Evolutionary conservation across 169 alveolate genomes (phyloP), one percentile per base, ranked within the genome.

Genomic region (Plasmodium coatneyi): DNA sequence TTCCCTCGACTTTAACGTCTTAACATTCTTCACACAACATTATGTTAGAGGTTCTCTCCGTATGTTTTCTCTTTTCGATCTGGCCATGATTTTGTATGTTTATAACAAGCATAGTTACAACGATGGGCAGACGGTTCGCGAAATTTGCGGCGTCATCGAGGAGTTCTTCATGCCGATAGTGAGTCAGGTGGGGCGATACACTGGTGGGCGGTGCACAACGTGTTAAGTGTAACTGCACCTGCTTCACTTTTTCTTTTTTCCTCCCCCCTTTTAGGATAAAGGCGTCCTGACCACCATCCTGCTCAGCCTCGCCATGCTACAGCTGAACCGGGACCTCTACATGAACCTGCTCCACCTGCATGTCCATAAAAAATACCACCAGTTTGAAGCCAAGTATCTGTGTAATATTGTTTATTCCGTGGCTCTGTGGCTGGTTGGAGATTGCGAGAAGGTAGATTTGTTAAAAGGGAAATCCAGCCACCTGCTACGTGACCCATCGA

Each of bases 281-380:
- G 94, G 94, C 2, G 94, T 89, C 5, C 41, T 89, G 46, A 89
- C 90, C 9, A 89, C 94, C 14, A 89, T 89, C 25, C 70, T 89
- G 72, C 32, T 89, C 43, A 89, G 94, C 54, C 22, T 66, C n/a
- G 78, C 94, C 46, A 43, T 30, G 30, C 43, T 89, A 19, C 80
- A 89, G 34, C 32, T 79, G 46, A 80, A 80, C 32, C 81, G 71
- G 34, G 83, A 39, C 14, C 19, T 89, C 14, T 89, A 71, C 34
- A 32, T 16, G 4, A 14, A 22, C 49, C 71, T 89, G 6, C 19
- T 89, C 5, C 80, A 79, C 70, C 34, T 56, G 49, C 78, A 79
- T 60, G 90, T 89, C 22, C 71, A 76, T 60, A 89, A 79, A 39
- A 89, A 60, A 34, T 89, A 89, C 54, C 52, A 78, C 80, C 71